Base-by-base conservation (phyloP, 1,139 yeast genomes). In the Geotrichum bryndzae region DNA sequence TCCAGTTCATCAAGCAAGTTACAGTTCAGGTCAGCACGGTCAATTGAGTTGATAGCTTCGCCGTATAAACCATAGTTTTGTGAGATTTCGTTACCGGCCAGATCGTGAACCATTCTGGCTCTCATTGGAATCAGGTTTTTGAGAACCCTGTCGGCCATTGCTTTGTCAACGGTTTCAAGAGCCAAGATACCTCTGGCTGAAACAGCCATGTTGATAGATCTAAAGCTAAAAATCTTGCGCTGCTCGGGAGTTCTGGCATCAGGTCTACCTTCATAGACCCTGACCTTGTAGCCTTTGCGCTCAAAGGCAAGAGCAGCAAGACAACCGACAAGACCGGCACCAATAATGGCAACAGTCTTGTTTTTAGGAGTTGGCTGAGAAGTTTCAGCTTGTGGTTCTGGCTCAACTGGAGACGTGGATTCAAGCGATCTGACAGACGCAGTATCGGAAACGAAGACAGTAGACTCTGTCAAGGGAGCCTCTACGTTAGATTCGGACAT, bases 311-410 rank as follows among this genome's bases (percentile, higher is more conserved):
- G 74, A 0, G 97, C 96, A 0, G 94, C 83, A n/a, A 90, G 78
- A 61, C 95, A 83, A 0, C 98, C 98, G 3, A 92, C 97, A 2
- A 90, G 82, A 0, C 98, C 98, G 0, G 96, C 96, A 0, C 79
- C 81, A 13, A 78, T 71, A 10, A 78, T 70, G 7, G 72, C 75
- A 35, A 75, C 71, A 41, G 61, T 59, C 51, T 55, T 60, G 18
- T 56, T 6, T 22, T 45, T 27, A 13, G 53, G 23, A 25, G 51
- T 18, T 3, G 33, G 6, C 27, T 50, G 8, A 27, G 27, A 4
- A 2, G 15, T 50, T 27, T 50, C 29, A 29, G 52, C 15, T 29
- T 45, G 22, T 35, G 35, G 53, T 18, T 53, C 31, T 35, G 29
- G 23, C 31, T 50, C 51, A 25, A 35, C 54, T 3, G 52, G 51